Evolutionary conservation across 2,329 filamentous ascomycete genomes (phyloP), one percentile per base, ranked within the genome.

Genomic region (Bimuria novae-zelandiae): DNA sequence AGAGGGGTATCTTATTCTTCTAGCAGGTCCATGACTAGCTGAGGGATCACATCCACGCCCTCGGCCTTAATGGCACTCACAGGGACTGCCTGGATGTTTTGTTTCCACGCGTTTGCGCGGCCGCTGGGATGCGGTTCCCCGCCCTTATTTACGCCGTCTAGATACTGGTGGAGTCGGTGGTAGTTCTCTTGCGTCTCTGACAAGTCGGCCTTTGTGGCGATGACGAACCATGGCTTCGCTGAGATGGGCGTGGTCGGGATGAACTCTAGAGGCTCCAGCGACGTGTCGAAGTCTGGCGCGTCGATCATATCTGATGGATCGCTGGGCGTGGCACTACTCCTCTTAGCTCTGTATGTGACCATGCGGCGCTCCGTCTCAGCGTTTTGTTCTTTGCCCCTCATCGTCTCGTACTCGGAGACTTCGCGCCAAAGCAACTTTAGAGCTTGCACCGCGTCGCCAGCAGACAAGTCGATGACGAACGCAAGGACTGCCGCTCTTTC

Each of bases 141-240:
- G 1, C 88, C 87, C 0, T 77, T 77, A 46, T 83, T 83, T 21
- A 97, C 81, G 3, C 77, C 77, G 4, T 82, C 79, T 3, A 99
- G 75, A 73, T 97, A 96, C 7, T 76, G 75, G 60, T 86, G 85
- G 61, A 99, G 77, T 46, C 77, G 75, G 30, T 73, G 75, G 71
- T 90, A 99, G 69, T 94, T 95, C 21, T 85, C 82, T 71, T 92
- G 84, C 1, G 94, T 96, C 3, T 82, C 83, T 3, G 87, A 84
- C 49, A 96, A 72, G 71, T 97, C 93, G 0, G 90, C 92, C 75
- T 97, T 97, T 17, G 92, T 97, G 1, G 90, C 93, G 37, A 97
- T 86, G 4, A 97, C 92, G 66, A 96, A 94, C 94, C 94, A 99
- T 0, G 94, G 92, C 77, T 99, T 99, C 29, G 84, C 84, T n/a